A percentile compares a stretch with the other conserved stretches of the same genome.
These are phyloP conservation scores for Croton laevigatus DNA, from an alignment of 441 rosid species.

Conservation along the genomic window DNA sequence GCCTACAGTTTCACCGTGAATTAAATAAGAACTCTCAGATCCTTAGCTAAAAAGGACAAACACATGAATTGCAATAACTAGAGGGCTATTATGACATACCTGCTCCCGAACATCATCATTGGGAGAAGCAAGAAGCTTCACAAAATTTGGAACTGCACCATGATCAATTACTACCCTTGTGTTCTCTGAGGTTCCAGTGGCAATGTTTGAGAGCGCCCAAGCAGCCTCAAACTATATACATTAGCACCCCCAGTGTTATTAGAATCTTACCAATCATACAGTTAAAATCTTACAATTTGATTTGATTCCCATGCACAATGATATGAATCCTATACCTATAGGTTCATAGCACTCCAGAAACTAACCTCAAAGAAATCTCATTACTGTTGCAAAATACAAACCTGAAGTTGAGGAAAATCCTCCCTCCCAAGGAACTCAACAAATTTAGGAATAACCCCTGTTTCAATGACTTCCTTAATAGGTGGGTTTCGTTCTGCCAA, in stretches of 20 bases:
- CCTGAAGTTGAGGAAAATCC: constrained; percentile 75
- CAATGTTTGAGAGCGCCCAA: constrained; percentile 73
- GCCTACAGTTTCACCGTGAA: constrained; percentile 43
- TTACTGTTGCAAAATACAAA: constrained; percentile 7
- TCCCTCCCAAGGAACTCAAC: constrained; percentile 73
- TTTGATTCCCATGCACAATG: too few relatives aligned
- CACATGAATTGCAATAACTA: neutral
- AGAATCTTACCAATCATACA: too few relatives aligned
- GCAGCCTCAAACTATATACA: constrained; percentile 63
- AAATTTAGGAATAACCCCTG: constrained; percentile 80
- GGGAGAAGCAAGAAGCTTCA: constrained; percentile 70
- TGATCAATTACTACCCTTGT: constrained; percentile 71
- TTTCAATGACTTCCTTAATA: constrained; percentile 67
- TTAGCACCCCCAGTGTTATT: too few relatives aligned
- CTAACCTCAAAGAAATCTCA: neutral
- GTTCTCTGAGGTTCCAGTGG: constrained; percentile 77
- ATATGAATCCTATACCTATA: neutral
- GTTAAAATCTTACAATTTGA: too few relatives aligned
- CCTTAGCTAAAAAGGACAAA: neutral
- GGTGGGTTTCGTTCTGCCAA: constrained; percentile 75
- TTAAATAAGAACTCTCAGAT: neutral
- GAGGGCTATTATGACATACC: constrained; percentile 30
- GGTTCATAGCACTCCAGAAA: neutral
- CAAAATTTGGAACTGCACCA: constrained; percentile 69
- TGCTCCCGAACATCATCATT: constrained; percentile 83